Evolutionary conservation across 2,329 filamentous ascomycete genomes (phyloP).

Genomic region (Aspergillus awamori): DNA sequence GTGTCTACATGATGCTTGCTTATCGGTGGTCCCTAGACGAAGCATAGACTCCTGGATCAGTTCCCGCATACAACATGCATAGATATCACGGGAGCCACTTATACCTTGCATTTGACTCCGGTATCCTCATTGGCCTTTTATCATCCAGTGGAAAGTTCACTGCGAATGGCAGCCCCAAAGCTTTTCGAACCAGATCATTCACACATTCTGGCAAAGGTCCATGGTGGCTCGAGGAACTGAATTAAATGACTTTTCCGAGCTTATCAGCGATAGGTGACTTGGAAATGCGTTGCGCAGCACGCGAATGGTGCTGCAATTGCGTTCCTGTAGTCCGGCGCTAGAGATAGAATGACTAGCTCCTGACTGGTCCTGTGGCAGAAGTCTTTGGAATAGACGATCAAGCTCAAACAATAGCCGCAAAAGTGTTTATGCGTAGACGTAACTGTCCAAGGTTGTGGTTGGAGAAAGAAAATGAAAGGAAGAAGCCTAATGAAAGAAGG

Average conservation of each 20-base stretch:
- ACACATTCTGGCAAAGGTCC: neutral
- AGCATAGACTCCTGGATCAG: neutral
- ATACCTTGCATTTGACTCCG: neutral
- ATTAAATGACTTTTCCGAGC: neutral
- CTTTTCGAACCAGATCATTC: neutral
- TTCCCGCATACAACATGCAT: neutral
- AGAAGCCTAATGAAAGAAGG: neutral
- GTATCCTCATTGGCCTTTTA: neutral
- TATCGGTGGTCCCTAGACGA: neutral
- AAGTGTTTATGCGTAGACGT: neutral
- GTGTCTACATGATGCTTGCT: neutral
- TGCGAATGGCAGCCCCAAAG: neutral
- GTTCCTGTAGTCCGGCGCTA: neutral
- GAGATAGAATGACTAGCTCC: neutral
- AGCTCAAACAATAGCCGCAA: too few species aligned
- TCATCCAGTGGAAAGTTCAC: too few species aligned
- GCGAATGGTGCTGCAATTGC: neutral
- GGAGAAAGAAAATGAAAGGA: neutral
- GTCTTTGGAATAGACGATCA: too few species aligned
- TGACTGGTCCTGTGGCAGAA: neutral
- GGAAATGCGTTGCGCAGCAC: neutral
- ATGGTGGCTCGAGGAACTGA: too few species aligned
- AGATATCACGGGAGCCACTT: neutral
- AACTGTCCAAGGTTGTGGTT: neutral
- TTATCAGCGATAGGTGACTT: neutral